Percentiles rank a stretch among this genome's conserved stretches.
Evolutionary conservation across 2,329 filamentous ascomycete species (phyloP).

Genomic region (Verticillium nonalfalfae): DNA sequence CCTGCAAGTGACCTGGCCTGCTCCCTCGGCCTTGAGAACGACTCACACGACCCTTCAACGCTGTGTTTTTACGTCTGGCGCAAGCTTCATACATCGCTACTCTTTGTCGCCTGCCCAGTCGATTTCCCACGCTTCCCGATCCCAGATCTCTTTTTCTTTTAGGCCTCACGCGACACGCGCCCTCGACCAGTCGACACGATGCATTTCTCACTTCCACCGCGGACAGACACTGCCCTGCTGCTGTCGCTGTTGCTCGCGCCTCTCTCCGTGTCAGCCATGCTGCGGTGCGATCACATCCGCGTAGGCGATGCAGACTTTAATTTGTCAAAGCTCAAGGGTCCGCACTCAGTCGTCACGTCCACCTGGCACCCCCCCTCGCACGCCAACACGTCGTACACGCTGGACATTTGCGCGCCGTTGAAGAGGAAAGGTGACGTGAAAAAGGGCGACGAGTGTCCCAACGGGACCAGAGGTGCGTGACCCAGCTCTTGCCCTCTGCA

Average conservation of each 20-base stretch:
- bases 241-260: slow-evolving; percentile 28
- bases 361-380: slow-evolving; percentile 45
- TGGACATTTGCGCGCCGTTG: slow-evolving; percentile 69
- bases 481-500: neutral
- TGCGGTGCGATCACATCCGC: slow-evolving; percentile 57
- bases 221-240: slow-evolving; percentile 26
- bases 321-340: slow-evolving; percentile 56
- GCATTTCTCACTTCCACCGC: slow-evolving; percentile 14
- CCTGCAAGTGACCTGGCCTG: neutral
- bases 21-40: neutral
- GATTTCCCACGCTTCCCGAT: neutral
- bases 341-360: slow-evolving; percentile 60
- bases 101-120: neutral
- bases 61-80: neutral
- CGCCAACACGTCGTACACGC: slow-evolving; percentile 72
- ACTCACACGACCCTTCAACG: neutral
- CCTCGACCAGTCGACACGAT: slow-evolving; percentile 1
- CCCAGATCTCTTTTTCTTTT: neutral
- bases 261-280: slow-evolving; percentile 35
- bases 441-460: slow-evolving; percentile 57
- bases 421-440: slow-evolving; percentile 51
- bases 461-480: slow-evolving; percentile 58
- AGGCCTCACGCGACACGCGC: slow-evolving; percentile 13
- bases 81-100: neutral
- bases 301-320: slow-evolving; percentile 57